Conservation (phyloP, 305 asterid genomes). For the Plantago rigida region DNA sequence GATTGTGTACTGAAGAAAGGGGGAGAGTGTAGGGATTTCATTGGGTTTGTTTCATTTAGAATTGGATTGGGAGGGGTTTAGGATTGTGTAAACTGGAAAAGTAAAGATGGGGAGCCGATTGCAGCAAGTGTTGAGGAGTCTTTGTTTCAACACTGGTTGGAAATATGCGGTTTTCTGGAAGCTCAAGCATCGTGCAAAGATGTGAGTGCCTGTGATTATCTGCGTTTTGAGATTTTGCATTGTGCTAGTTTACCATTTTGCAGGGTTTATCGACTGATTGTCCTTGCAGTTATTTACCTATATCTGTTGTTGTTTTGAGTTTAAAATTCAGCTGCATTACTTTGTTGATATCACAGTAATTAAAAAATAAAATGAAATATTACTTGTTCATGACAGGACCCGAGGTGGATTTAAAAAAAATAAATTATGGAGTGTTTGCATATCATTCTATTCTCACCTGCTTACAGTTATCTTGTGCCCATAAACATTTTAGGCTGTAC, state of each 20-base stretch:
- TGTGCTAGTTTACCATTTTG: not conserved
- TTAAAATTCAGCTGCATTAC: not conserved
- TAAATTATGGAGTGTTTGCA: not conserved
- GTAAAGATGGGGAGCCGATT: conserved; percentile 55
- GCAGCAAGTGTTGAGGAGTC: conserved; percentile 62
- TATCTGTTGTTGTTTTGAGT: not conserved
- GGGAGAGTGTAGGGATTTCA: conserved; percentile 40
- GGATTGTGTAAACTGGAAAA: conserved; percentile 37
- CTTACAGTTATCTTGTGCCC: too few relatives aligned
- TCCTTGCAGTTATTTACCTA: not conserved
- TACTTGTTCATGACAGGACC: not conserved
- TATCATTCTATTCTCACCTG: too few relatives aligned
- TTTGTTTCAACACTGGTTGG: conserved; percentile 77
- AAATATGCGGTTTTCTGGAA: conserved; percentile 91
- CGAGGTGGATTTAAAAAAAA: not conserved
- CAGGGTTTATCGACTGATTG: not conserved
- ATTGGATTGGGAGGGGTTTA: conserved; percentile 31
- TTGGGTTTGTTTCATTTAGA: conserved; percentile 35
- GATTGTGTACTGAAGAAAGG: conserved; percentile 17
- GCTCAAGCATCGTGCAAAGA: conserved; percentile 62
- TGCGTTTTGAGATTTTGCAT: conserved; percentile 8
- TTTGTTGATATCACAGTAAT: not conserved
- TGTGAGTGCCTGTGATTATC: conserved; percentile 49
- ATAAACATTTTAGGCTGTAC: too few relatives aligned
- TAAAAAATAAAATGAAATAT: not conserved